Evolutionary conservation across 805 yeast species (phyloP), one percentile per base, ranked within the genome.

Genomic region (Spathaspora arborariae): DNA sequence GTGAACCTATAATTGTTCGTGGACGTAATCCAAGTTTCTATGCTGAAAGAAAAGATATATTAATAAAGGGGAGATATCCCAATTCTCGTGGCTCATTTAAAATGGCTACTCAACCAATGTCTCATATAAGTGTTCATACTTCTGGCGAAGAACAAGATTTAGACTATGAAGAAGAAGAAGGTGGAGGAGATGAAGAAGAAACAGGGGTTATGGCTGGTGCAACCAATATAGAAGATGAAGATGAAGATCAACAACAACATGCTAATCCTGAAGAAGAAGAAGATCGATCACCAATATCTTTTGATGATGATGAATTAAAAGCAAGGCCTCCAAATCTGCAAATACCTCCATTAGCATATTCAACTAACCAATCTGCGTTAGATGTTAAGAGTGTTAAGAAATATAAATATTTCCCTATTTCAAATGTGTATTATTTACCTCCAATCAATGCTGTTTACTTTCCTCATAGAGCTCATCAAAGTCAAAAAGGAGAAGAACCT

Each of bases 21-120:
- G 85, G 85, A 2, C 60, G 85, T 44, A 81, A 80, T 52, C 85
- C 85, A 2, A 70, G 79, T n/a, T 81, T 80, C 51, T 80, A 80
- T 54, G 70, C 72, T 27, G 79, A 77, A 47, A 62, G 80, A 46
- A 74, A 77, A 42, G 82, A 79, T 54, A 59, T 78, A 18, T 55
- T 72, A 42, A 71, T 80, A 33, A 58, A 59, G 44, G 59, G 60
- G 4, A 49, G 65, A 41, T 45, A 58, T 13, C 42, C 52, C n/a
- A 49, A 47, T 15, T 46, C 50, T n/a, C 54, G 51, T 37, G 42
- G 51, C 15, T 55, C 60, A 35, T 62, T 56, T 44, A 46, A 51
- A 30, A 38, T 39, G 9, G 51, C 56, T 15, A 42, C 45, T 9
- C 42, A 22, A 34, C 18, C 38, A 4, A n/a, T 24, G 6, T 16